phyloP scores from a whole-genome alignment of 176 grass and related monocot genomes.

The Aegilops umbellulata region DNA sequence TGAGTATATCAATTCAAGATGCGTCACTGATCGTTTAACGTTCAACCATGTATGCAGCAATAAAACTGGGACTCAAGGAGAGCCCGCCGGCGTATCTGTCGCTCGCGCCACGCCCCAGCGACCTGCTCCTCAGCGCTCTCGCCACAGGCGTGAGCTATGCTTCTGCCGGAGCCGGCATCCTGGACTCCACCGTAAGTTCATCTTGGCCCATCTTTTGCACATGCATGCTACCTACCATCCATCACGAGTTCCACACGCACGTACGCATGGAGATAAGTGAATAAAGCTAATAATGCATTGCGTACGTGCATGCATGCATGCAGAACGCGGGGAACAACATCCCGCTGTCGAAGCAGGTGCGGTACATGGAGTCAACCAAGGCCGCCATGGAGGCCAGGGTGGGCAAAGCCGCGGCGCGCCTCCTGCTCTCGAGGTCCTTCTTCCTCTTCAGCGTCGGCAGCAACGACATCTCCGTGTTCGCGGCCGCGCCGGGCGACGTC shows the following conservation, averaged over 20 bases:
- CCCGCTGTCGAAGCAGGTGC: conserved; percentile 40
- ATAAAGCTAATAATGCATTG: neutral
- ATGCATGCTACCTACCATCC: neutral
- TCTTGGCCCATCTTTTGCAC: too few relatives aligned
- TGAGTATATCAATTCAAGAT: too few relatives aligned
- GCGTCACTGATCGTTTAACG: too few relatives aligned
- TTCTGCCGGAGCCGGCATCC: conserved; percentile 51
- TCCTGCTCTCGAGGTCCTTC: conserved; percentile 39
- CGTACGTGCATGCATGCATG: neutral
- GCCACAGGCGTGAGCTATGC: conserved; percentile 42
- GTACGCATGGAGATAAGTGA: too few relatives aligned
- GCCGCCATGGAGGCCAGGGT: neutral
- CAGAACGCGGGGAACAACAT: conserved; percentile 27
- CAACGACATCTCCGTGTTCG: conserved; percentile 37
- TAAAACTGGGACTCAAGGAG: conserved; percentile 28
- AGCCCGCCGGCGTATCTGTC: conserved; percentile 40
- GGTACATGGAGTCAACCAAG: conserved; percentile 15
- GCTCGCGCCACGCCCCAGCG: neutral
- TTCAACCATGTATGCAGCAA: conserved; percentile 16
- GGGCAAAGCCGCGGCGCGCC: neutral
- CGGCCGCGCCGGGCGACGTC: neutral
- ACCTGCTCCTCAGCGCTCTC: conserved; percentile 13
- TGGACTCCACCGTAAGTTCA: conserved; percentile 30
- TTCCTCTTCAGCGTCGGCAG: conserved; percentile 26
- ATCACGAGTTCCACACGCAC: neutral